Evolutionary conservation across 23 red algal species (phyloP).

Genomic region (Cyanidioschyzon merolae): DNA sequence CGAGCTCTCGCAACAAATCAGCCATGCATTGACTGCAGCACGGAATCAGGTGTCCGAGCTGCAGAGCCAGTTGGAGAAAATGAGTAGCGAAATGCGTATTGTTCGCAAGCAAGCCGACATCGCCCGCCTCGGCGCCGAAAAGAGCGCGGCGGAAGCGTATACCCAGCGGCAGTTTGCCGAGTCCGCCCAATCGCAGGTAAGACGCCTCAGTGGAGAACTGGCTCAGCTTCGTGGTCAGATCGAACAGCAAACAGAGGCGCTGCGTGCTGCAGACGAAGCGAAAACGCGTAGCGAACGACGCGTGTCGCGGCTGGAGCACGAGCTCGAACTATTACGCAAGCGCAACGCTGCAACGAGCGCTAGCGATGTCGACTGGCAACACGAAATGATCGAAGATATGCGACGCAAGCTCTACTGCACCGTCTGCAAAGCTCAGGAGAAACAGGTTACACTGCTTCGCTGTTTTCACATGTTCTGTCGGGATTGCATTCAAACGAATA

Average conservation of each 20-base stretch:
- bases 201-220: background rate
- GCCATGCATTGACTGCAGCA: background rate
- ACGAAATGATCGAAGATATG: constrained; percentile 61
- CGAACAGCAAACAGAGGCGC: background rate
- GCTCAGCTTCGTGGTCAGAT: constrained; percentile 11
- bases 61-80: background rate
- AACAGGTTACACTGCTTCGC: constrained; percentile 66
- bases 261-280: constrained; percentile 16
- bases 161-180: background rate
- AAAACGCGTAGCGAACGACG: constrained; percentile 30
- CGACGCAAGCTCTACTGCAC: constrained; percentile 70
- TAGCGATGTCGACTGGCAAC: constrained; percentile 33
- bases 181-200: background rate
- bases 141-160: constrained; percentile 5
- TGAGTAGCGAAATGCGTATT: background rate
- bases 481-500: constrained; percentile 72
- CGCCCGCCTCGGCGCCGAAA: constrained; percentile 1
- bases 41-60: background rate
- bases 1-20: constrained; percentile 6
- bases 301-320: constrained; percentile 24
- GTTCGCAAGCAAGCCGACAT: background rate
- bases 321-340: background rate
- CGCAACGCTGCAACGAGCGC: background rate
- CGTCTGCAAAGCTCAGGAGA: constrained; percentile 48
- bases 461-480: constrained; percentile 95